Conservation (phyloP, 495 filamentous ascomycete genomes). For the Bathelium albidoporum region DNA sequence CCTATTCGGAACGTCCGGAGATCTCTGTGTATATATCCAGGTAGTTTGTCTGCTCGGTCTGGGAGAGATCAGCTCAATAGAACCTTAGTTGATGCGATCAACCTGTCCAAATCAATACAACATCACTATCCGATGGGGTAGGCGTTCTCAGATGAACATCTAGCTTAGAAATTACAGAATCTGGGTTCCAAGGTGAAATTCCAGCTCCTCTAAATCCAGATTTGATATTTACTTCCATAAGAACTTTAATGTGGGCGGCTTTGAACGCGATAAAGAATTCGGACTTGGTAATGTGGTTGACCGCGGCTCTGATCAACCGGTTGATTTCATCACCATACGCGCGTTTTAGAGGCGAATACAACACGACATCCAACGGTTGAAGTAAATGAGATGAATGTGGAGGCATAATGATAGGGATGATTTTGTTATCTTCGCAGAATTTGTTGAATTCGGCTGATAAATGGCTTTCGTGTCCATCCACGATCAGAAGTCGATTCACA, state of each 20-base stretch:
- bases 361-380: conserved; percentile 8
- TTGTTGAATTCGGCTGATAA: conserved; percentile 5
- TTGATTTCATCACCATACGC: conserved; percentile 9
- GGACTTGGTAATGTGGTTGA: neutral
- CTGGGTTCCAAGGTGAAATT: neutral
- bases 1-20: too few relatives aligned
- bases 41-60: too few relatives aligned
- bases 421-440: conserved; percentile 1
- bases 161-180: neutral
- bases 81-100: too few relatives aligned
- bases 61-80: too few relatives aligned
- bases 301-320: too few relatives aligned
- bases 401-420: conserved; percentile 10
- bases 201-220: neutral
- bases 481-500: too few relatives aligned
- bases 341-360: conserved; percentile 20
- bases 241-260: neutral
- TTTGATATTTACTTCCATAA: neutral
- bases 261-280: neutral
- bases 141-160: neutral
- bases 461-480: neutral
- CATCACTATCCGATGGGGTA: neutral
- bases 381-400: conserved; percentile 9
- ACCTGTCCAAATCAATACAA: too few relatives aligned
- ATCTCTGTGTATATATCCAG: too few relatives aligned